Evolutionary conservation across 2,329 filamentous ascomycete genomes (phyloP).

Genomic region (Elsinoe fawcettii): DNA sequence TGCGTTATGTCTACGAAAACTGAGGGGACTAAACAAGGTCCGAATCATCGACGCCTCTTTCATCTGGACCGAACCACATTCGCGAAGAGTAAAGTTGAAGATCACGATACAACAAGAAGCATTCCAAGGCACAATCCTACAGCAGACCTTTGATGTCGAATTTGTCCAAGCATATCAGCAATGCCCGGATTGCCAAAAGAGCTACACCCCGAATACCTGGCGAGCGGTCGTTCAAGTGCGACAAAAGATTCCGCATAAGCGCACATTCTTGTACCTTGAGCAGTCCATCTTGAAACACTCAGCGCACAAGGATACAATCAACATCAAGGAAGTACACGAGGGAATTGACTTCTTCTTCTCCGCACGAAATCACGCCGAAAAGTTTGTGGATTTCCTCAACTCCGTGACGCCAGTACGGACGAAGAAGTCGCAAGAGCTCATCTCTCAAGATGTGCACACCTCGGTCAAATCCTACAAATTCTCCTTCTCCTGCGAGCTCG

Average conservation of each 20-base stretch:
- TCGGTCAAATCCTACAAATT: conserved; percentile 92
- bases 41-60: conserved; percentile 93
- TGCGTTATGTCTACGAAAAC: conserved; percentile 80
- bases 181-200: conserved; percentile 91
- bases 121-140: conserved; percentile 61
- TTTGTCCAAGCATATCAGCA: conserved; percentile 88
- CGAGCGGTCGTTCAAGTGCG: conserved; percentile 86
- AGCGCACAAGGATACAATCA: conserved; percentile 87
- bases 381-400: conserved; percentile 82
- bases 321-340: conserved; percentile 95
- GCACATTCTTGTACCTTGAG: conserved; percentile 75
- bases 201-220: conserved; percentile 95
- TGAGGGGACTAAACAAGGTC: conserved; percentile 79
- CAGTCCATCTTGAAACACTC: conserved; percentile 92
- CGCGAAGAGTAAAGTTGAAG: conserved; percentile 84
- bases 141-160: conserved; percentile 92
- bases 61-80: conserved; percentile 98
- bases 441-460: conserved; percentile 88
- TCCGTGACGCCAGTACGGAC: conserved; percentile 70
- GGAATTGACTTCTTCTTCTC: conserved; percentile 95
- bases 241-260: conserved; percentile 94
- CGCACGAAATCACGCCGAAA: conserved; percentile 81
- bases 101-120: conserved; percentile 79
- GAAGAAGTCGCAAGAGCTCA: conserved; percentile 86
- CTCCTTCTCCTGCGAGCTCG: conserved; percentile 77